Conservation (phyloP, 192 early-diverging fungal species). For the Entomortierella chlamydospora region DNA sequence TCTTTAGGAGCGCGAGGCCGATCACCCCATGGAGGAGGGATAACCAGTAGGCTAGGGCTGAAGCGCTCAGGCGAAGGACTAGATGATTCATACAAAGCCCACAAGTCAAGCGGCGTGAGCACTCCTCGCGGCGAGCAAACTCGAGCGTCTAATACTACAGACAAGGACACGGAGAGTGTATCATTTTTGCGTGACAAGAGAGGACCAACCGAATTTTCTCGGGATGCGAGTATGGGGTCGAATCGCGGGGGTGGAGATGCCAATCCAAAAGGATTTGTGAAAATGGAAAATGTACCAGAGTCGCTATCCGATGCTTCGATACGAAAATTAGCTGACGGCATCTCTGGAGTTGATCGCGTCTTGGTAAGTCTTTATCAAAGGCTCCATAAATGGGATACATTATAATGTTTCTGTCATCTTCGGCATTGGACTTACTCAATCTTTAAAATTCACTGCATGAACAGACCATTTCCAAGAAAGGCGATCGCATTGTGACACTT, state of each 20-base stretch:
- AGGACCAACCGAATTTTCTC: constrained; percentile 1
- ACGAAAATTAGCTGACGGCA: constrained; percentile 22
- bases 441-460: no score
- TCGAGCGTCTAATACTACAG: background rate
- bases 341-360: constrained; percentile 43
- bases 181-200: constrained; percentile 30
- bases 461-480: constrained; percentile 39
- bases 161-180: constrained; percentile 11
- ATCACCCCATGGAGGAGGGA: constrained; percentile 11
- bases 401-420: background rate
- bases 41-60: constrained; percentile 20
- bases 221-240: background rate
- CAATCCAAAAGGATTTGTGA: constrained; percentile 31
- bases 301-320: constrained; percentile 27
- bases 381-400: no score
- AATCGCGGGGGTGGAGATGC: background rate
- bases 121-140: constrained; percentile 24
- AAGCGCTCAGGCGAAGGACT: constrained; percentile 21
- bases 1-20: background rate
- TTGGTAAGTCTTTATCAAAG: constrained; percentile 20
- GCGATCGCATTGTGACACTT: constrained; percentile 16
- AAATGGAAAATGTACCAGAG: constrained; percentile 40
- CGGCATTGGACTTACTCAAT: no score
- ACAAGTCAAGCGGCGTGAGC: constrained; percentile 17
- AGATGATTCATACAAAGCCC: constrained; percentile 26